Evolutionary conservation across 1,139 yeast species (phyloP).

Genomic region (Sugiyamaella novakii): DNA sequence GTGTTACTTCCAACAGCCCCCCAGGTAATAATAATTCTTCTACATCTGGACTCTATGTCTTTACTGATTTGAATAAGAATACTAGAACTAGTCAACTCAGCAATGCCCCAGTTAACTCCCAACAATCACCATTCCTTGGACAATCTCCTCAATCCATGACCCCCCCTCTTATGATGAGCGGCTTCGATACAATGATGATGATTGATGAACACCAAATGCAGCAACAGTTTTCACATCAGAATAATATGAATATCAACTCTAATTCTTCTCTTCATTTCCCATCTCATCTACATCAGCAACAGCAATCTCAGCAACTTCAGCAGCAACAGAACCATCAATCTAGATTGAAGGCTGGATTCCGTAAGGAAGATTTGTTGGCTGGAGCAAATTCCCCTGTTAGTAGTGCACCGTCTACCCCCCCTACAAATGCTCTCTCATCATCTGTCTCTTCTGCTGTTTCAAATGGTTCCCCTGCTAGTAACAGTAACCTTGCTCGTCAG

Average conservation of each 20-base stretch:
- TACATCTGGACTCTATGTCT: conserved; percentile 12
- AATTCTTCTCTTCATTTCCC: conserved; percentile 15
- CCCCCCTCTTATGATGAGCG: conserved; percentile 20
- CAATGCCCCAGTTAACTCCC: conserved; percentile 6
- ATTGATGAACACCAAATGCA: conserved; percentile 18
- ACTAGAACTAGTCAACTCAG: conserved; percentile 4
- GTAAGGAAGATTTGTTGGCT: conserved; percentile 19
- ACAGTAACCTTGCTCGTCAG: conserved; percentile 11
- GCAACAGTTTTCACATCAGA: conserved; percentile 11
- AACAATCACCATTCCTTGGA: conserved; percentile 10
- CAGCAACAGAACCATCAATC: conserved; percentile 18
- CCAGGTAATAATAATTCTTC: conserved; percentile 1
- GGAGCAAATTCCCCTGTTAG: conserved; percentile 12
- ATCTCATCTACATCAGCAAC: conserved; percentile 20
- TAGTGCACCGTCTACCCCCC: conserved; percentile 17
- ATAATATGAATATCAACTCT: conserved; percentile 8
- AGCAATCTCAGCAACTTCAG: conserved; percentile 17
- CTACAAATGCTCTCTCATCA: conserved; percentile 14
- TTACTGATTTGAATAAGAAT: conserved; percentile 9
- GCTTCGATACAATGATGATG: conserved; percentile 21
- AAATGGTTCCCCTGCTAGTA: conserved; percentile 10
- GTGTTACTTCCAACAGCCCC: not conserved
- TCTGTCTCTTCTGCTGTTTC: conserved; percentile 17
- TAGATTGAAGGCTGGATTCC: conserved; percentile 17
- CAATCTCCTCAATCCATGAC: conserved; percentile 18